These are phyloP conservation scores for Gentiana macrophylla DNA, from an alignment of 257 asterid species.

Conservation along the genomic window DNA sequence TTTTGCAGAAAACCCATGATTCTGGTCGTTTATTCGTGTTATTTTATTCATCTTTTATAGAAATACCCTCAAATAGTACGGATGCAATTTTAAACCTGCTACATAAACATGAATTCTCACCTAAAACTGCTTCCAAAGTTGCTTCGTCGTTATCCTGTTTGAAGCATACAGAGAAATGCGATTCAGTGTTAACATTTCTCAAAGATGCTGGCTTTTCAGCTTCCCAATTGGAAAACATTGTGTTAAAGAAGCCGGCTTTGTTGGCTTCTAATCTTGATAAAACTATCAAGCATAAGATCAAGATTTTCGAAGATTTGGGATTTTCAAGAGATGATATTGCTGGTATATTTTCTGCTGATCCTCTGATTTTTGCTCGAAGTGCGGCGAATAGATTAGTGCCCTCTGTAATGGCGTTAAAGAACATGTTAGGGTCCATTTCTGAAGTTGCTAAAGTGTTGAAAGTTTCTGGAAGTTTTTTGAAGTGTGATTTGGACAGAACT, in stretches of 20 bases:
- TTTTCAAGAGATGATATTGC: constrained; percentile 15
- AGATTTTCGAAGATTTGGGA: constrained; percentile 34
- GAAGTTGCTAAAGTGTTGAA: constrained; percentile 16
- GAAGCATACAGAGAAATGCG: constrained; percentile 13
- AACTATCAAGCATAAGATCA: constrained; percentile 31
- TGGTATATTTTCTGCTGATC: constrained; percentile 15
- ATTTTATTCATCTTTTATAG: constrained; percentile 9
- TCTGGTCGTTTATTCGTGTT: constrained; percentile 4
- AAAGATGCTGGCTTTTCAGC: constrained; percentile 31
- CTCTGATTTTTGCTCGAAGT: constrained; percentile 17
- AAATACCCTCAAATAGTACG: background rate
- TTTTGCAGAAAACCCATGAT: constrained; percentile 4
- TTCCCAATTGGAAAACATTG: constrained; percentile 25
- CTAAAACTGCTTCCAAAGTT: constrained; percentile 15
- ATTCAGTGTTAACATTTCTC: constrained; percentile 20
- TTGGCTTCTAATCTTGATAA: constrained; percentile 15
- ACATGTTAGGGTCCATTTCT: constrained; percentile 22
- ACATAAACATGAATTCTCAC: constrained; percentile 20
- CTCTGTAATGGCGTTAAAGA: constrained; percentile 15
- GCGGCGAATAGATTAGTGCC: constrained; percentile 8
- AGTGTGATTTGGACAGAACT: constrained; percentile 14
- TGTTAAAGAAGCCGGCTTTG: constrained; percentile 9
- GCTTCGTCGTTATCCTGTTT: constrained; percentile 13
- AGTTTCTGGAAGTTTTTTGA: constrained; percentile 15
- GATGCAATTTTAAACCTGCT: constrained; percentile 6